Conservation (phyloP, 2,329 filamentous ascomycete genomes). For the Aspergillus sp. region DNA sequence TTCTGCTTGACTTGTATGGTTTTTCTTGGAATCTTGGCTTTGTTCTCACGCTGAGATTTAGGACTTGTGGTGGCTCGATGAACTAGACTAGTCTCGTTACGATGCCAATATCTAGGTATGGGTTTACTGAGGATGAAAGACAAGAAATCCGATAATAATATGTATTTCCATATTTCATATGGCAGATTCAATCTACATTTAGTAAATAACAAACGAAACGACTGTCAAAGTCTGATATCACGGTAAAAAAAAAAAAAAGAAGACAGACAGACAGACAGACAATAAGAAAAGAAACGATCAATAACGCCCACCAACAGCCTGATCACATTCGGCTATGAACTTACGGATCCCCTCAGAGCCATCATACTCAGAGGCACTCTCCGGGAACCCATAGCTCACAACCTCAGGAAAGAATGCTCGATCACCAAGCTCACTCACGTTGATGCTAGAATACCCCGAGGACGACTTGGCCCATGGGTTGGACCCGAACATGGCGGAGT, state of each 20-base stretch:
- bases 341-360: slow-evolving; percentile 68
- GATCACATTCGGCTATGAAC: slow-evolving; percentile 68
- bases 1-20: background rate
- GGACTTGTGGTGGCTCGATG: too few relatives aligned
- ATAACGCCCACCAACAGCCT: slow-evolving; percentile 39
- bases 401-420: slow-evolving; percentile 45
- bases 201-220: slow-evolving; percentile 15
- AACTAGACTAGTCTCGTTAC: too few relatives aligned
- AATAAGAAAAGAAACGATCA: slow-evolving; percentile 13
- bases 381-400: slow-evolving; percentile 39
- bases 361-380: slow-evolving; percentile 59
- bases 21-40: too few relatives aligned
- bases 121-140: too few relatives aligned
- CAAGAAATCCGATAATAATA: background rate
- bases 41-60: too few relatives aligned
- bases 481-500: slow-evolving; percentile 48
- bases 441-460: slow-evolving; percentile 63
- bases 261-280: too few relatives aligned
- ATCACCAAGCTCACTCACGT: slow-evolving; percentile 56
- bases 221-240: slow-evolving; percentile 24
- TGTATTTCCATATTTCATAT: background rate
- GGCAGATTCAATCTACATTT: background rate
- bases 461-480: slow-evolving; percentile 61
- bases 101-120: too few relatives aligned
- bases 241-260: slow-evolving; percentile 9